A percentile compares a stretch with the other conserved stretches of the same genome.
These are phyloP conservation scores for Vitis labrusca DNA, from an alignment of 164 flowering plant genomes.

Conservation along the genomic window DNA sequence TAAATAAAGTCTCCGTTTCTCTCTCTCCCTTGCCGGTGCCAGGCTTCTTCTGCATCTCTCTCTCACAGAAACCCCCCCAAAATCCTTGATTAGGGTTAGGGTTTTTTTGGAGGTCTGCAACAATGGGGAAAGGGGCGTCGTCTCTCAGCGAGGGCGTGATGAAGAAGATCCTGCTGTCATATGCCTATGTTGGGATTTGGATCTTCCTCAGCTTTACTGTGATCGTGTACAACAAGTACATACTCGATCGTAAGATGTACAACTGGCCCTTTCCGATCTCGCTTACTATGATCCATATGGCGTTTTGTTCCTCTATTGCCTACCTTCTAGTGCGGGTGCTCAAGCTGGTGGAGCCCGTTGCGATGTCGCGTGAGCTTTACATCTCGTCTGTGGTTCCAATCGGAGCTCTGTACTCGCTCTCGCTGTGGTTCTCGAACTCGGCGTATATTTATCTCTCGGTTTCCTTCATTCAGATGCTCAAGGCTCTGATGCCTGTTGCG, in stretches of 20 bases:
- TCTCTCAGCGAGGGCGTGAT: slow-evolving; percentile 11
- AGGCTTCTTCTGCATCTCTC: no score
- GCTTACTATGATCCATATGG: slow-evolving; percentile 38
- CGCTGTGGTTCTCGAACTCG: slow-evolving; percentile 34
- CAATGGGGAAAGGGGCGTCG: slow-evolving; percentile 18
- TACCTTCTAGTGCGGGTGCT: slow-evolving; percentile 28
- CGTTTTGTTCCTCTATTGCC: slow-evolving; percentile 33
- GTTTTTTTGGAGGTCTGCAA: slow-evolving; percentile 1
- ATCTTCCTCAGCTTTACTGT: slow-evolving; percentile 24
- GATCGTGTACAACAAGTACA: slow-evolving; percentile 29
- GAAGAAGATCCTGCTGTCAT: slow-evolving; percentile 22
- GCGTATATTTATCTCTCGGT: slow-evolving; percentile 33
- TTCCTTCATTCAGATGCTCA: slow-evolving; percentile 36
- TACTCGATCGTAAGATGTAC: slow-evolving; percentile 24
- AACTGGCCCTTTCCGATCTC: slow-evolving; percentile 32
- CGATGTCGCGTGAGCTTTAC: slow-evolving; percentile 30
- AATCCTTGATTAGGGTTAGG: neutral
- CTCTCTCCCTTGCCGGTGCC: no score
- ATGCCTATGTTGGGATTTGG: slow-evolving; percentile 20
- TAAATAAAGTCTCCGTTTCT: no score
- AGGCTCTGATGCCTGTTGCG: slow-evolving; percentile 37
- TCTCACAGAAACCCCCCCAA: neutral
- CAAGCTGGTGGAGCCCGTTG: slow-evolving; percentile 27
- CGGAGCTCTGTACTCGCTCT: slow-evolving; percentile 26
- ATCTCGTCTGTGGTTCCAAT: slow-evolving; percentile 31